Base-by-base conservation (phyloP, 495 filamentous ascomycete species). In the Aspergillus bertholletiae region DNA sequence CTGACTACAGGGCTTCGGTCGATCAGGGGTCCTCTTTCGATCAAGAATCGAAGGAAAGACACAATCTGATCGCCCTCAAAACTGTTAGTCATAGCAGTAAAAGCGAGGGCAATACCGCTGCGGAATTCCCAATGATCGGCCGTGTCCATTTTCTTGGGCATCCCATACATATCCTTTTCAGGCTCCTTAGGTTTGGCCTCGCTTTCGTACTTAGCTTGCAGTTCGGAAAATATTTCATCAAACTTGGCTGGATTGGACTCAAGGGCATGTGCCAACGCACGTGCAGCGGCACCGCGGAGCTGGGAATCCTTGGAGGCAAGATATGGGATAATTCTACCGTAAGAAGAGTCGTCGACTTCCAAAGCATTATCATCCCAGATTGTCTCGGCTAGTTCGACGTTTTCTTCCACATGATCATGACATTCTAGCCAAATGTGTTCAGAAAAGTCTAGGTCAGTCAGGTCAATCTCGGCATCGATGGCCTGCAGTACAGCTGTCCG, bases 311-410 rank as follows among this genome's bases (percentile, higher is more conserved):
- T 77, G 50, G 81, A 86, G 53, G 88, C 82, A 26, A 97, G 74
- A 58, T 96, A 97, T 0, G 87, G 86, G 46, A 94, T 75, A 59
- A 92, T 84, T 53, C 75, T 78, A 46, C 72, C 66, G 43, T 80
- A 82, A 2, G 89, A 77, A 3, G 84, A 71, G 5, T 86, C 77
- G 49, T 85, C 79, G n/a, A 88, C 69, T 57, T 91, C 74, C 45
- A 98, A 83, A 1, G 80, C 88, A 65, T 92, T 96, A 56, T 95
- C 93, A 67, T 96, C 90, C 94, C 95, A 97, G 32, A 97, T 97
- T 0, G 88, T 83, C 24, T 80, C 80, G 2, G 87, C 93, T 26
- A 96, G 75, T 34, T 96, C 90, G 6, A 76, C 80, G 60, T 97
- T 97, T 62, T 97, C 94, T 12, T 90, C 84, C 0, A 88, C 82